Evolutionary conservation across 1,139 yeast species (phyloP).

Genomic region (Taphrina communis): DNA sequence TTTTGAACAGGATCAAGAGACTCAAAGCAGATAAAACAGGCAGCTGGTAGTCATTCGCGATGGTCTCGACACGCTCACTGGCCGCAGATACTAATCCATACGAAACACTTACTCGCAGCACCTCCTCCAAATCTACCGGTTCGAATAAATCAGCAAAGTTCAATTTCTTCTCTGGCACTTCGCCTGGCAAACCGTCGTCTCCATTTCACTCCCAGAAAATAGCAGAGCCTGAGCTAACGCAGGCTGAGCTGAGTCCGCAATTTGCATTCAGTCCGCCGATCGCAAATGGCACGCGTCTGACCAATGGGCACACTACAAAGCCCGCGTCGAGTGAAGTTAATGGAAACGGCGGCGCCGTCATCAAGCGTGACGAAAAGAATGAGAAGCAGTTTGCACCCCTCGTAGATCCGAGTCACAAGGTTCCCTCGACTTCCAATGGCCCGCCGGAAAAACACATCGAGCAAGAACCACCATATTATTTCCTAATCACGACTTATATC

Average conservation of each 20-base stretch:
- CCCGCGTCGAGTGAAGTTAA: constrained; percentile 8
- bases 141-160: constrained; percentile 19
- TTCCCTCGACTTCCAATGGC: constrained; percentile 45
- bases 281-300: constrained; percentile 17
- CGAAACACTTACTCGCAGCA: constrained; percentile 15
- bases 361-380: constrained; percentile 40
- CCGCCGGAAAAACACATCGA: constrained; percentile 49
- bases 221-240: constrained; percentile 22
- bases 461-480: constrained; percentile 86
- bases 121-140: constrained; percentile 2
- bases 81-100: constrained; percentile 22
- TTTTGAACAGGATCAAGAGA: too few relatives aligned
- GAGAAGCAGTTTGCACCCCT: constrained; percentile 45
- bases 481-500: constrained; percentile 79
- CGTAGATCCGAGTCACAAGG: constrained; percentile 45
- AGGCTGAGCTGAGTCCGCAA: constrained; percentile 17
- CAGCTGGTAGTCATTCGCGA: not conserved
- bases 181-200: constrained; percentile 27
- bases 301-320: constrained; percentile 3
- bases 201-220: constrained; percentile 22
- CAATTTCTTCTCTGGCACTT: constrained; percentile 24
- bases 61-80: constrained; percentile 27
- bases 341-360: constrained; percentile 19
- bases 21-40: too few relatives aligned
- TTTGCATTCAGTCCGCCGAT: not conserved